Conservation (phyloP, 2,329 filamentous ascomycete genomes). For the Trichoderma citrinoviride region DNA sequence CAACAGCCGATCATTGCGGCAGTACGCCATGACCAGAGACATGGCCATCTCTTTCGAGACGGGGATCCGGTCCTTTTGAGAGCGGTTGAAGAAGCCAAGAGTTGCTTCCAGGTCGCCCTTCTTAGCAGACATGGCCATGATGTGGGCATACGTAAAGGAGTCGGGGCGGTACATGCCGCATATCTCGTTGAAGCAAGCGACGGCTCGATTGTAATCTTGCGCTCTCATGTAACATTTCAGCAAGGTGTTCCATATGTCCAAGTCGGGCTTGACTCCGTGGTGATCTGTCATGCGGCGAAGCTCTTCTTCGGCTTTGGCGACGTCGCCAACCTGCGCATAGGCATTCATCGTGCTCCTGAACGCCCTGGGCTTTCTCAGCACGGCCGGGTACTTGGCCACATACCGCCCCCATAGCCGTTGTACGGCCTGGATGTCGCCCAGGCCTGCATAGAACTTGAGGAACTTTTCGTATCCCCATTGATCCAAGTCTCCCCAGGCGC, state of each 20-base stretch:
- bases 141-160: conserved; percentile 63
- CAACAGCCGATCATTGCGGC: conserved; percentile 39
- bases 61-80: conserved; percentile 51
- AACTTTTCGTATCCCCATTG: conserved; percentile 48
- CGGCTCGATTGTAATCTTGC: conserved; percentile 64
- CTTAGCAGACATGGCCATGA: conserved; percentile 69
- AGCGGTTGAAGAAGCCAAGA: conserved; percentile 61
- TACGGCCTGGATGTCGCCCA: conserved; percentile 48
- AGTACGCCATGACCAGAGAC: conserved; percentile 66
- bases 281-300: conserved; percentile 60
- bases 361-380: conserved; percentile 36
- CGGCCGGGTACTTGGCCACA: conserved; percentile 36
- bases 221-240: conserved; percentile 67
- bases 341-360: conserved; percentile 66
- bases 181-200: conserved; percentile 63
- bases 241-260: conserved; percentile 71
- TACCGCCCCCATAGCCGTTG: conserved; percentile 47
- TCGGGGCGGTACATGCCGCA: conserved; percentile 52
- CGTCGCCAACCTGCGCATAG: conserved; percentile 66
- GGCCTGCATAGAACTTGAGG: conserved; percentile 47
- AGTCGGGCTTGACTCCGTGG: conserved; percentile 56
- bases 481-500: conserved; percentile 40
- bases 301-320: conserved; percentile 54
- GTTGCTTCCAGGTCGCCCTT: conserved; percentile 72
- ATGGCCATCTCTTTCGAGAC: conserved; percentile 59